These are phyloP conservation scores for Penicillium rolfsii DNA, from an alignment of 2,329 filamentous ascomycete genomes.

Conservation along the genomic window DNA sequence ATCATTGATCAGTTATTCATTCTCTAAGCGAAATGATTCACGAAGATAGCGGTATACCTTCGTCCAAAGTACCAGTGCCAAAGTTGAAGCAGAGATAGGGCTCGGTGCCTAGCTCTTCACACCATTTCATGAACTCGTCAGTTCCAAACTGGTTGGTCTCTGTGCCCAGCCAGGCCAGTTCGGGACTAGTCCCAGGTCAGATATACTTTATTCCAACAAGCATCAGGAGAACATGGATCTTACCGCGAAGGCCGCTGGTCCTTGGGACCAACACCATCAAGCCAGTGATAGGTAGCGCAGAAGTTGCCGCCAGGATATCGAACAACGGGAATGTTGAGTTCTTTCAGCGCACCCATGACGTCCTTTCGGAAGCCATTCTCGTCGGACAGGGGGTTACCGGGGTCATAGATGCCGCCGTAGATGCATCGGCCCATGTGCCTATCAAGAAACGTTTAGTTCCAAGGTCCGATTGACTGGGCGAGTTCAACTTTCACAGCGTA, in stretches of 20 bases:
- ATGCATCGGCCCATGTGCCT: slow-evolving; percentile 90
- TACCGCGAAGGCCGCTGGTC: slow-evolving; percentile 66
- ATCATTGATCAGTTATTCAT: background rate
- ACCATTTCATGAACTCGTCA: slow-evolving; percentile 85
- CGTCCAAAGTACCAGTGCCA: slow-evolving; percentile 68
- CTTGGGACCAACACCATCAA: slow-evolving; percentile 75
- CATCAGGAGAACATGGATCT: background rate
- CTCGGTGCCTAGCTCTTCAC: slow-evolving; percentile 70
- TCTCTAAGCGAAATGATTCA: background rate
- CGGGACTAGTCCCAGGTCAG: slow-evolving; percentile 55
- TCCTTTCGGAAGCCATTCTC: slow-evolving; percentile 76
- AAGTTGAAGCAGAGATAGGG: slow-evolving; percentile 82
- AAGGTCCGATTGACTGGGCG: background rate
- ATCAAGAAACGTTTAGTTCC: slow-evolving; percentile 22
- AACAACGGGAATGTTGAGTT: slow-evolving; percentile 75
- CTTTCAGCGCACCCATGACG: slow-evolving; percentile 72
- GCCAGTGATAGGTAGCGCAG: slow-evolving; percentile 82
- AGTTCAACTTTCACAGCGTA: background rate
- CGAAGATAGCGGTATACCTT: slow-evolving; percentile 44
- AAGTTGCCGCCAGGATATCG: slow-evolving; percentile 86
- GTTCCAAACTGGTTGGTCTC: slow-evolving; percentile 82
- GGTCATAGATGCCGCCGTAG: slow-evolving; percentile 84
- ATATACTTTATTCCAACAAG: background rate
- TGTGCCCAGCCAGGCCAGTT: slow-evolving; percentile 76
- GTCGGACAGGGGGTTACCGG: slow-evolving; percentile 72